These are phyloP conservation scores for Lactarius hengduanensis DNA, from an alignment of 768 basidiomycete genomes.

Conservation along the genomic window DNA sequence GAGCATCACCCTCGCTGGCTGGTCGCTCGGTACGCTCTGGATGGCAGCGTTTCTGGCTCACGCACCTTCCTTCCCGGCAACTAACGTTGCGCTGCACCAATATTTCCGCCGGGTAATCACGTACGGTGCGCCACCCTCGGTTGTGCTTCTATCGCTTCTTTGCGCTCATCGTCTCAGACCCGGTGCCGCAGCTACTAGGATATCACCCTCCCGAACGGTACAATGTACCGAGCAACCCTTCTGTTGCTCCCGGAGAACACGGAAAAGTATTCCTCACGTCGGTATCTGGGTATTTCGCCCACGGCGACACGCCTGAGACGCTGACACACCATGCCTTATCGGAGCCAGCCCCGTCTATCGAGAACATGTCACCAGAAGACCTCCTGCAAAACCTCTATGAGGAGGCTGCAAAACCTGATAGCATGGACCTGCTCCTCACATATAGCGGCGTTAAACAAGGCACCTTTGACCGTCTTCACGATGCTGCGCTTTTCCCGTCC, in stretches of 20 bases:
- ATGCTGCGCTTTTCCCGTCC: not conserved
- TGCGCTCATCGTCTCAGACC: not conserved
- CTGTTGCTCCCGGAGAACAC: not conserved
- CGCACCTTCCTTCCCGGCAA: not conserved
- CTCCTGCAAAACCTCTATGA: not conserved
- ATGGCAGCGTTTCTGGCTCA: not conserved
- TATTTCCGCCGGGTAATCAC: not conserved
- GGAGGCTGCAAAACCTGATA: not conserved
- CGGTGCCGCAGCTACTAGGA: not conserved
- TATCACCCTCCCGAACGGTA: not conserved
- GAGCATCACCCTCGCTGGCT: not conserved
- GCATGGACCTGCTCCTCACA: not conserved
- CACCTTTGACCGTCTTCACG: not conserved
- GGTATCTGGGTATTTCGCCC: not conserved
- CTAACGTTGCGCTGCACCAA: not conserved
- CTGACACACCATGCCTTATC: not conserved
- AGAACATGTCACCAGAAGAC: not conserved
- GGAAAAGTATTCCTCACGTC: not conserved
- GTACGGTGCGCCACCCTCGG: not conserved
- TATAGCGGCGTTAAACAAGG: not conserved
- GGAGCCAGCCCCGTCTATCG: not conserved
- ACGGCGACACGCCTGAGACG: not conserved
- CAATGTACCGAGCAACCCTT: not conserved
- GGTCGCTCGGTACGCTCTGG: not conserved
- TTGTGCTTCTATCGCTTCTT: not conserved